Conservation (phyloP, 1,139 yeast species). For the Pichia sp. region DNA sequence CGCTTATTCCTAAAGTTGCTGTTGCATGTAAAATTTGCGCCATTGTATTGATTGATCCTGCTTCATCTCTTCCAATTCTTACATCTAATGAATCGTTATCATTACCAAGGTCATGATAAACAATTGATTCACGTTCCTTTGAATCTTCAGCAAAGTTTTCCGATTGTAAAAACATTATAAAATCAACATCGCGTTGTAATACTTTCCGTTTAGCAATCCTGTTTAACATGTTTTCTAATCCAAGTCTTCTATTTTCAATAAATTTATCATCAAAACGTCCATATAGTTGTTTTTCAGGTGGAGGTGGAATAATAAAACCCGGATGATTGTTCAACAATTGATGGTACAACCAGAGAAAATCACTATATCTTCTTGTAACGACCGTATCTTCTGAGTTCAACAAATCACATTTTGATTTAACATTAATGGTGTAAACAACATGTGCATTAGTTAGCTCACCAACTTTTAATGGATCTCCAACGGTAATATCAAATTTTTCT, state of each 20-base stretch:
- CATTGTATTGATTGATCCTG: conserved; percentile 21
- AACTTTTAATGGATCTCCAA: conserved; percentile 87
- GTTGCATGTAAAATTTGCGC: conserved; percentile 30
- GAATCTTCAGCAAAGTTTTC: conserved; percentile 63
- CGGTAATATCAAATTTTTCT: conserved; percentile 52
- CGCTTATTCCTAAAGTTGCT: conserved; percentile 29
- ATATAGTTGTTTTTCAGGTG: conserved; percentile 91
- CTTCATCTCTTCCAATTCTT: not conserved
- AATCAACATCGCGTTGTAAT: conserved; percentile 68
- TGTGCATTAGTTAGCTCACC: conserved; percentile 89
- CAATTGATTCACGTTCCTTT: conserved; percentile 47
- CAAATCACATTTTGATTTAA: conserved; percentile 41
- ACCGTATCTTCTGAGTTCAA: conserved; percentile 21
- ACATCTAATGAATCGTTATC: too few relatives aligned
- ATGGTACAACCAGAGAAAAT: conserved; percentile 64
- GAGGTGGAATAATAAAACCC: conserved; percentile 90
- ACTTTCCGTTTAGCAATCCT: conserved; percentile 54
- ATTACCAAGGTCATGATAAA: conserved; percentile 16
- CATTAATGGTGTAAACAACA: conserved; percentile 75
- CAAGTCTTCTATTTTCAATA: conserved; percentile 76
- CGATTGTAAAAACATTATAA: conserved; percentile 69
- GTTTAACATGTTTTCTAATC: conserved; percentile 81
- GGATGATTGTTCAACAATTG: conserved; percentile 84
- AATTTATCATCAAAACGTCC: conserved; percentile 81
- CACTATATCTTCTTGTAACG: conserved; percentile 30